These are phyloP conservation scores for Vaucheria bursata DNA, from an alignment of 352 stramenopile genomes.

Conservation along the genomic window DNA sequence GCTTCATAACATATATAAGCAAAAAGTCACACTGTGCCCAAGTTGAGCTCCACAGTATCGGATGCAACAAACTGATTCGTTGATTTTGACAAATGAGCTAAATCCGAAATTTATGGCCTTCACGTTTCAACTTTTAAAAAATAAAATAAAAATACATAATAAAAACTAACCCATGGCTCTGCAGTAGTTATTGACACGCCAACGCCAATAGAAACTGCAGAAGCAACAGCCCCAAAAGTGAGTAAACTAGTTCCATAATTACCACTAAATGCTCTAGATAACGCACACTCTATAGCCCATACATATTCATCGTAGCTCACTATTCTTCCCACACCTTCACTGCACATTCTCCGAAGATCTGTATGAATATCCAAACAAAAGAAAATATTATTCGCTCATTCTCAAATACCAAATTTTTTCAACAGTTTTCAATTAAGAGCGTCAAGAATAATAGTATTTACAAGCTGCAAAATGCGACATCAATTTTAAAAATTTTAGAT, in stretches of 20 bases:
- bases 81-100: not conserved
- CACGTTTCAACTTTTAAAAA: not conserved
- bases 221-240: conserved; percentile 18
- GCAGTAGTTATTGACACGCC: conserved; percentile 11
- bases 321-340: conserved; percentile 18
- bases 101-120: not conserved
- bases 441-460: too few species aligned
- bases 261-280: conserved; percentile 36
- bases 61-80: not conserved
- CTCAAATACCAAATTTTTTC: too few species aligned
- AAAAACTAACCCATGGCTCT: conserved; percentile 12
- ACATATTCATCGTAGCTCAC: conserved; percentile 27
- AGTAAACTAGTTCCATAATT: conserved; percentile 15
- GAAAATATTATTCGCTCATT: too few species aligned
- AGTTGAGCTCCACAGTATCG: not conserved
- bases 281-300: conserved; percentile 44
- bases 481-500: too few species aligned
- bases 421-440: too few species aligned
- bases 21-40: not conserved
- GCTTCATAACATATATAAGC: not conserved
- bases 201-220: conserved; percentile 3
- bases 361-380: not conserved
- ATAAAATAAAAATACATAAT: not conserved
- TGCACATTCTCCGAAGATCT: conserved; percentile 13
- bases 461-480: too few species aligned